Evolutionary conservation across 148 eudicot species (phyloP), one percentile per base, ranked within the genome.

Genomic region (Fagopyrum esculentum): DNA sequence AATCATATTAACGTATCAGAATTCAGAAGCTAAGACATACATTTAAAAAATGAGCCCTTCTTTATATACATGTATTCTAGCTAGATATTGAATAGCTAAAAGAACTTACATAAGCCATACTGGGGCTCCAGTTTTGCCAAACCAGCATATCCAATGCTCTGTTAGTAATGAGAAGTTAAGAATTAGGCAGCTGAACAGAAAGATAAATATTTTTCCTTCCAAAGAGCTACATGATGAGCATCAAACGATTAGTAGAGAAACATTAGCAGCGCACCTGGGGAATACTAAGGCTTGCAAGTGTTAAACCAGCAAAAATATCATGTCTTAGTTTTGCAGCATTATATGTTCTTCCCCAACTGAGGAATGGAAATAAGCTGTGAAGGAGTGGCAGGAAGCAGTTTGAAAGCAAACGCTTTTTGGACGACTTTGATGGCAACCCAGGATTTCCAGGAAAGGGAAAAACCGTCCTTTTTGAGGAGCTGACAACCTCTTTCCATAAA

Each of bases 111-210:
- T 66, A 87, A 69, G 47, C 90, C 87, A 77, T 84, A 87, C 61
- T 87, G 90, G 54, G 90, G 90, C 51, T 83, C 90, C 54, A 87
- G 81, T 59, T 87, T 87, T 13, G 90, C 90, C 61, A 87, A 78
- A 80, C 78, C 83, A 22, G 90, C 90, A 78, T 87, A 87, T 15
- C 90, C 90, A 72, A 87, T 87, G 79, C 90, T 83, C 89, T 86
- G 87, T 74, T 77, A 81, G 22, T 2, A 66, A 43, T 35, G 4
- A 43, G 19, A 40, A 9, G 71, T 15, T 1, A 66, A 4, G 69
- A 35, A 45, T 30, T 35, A 63, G n/a, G 13, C n/a, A 63, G 45
- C 40, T 35, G 9, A 15, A 40, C 15, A 66, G 47, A 13, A 35
- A 13, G 47, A 66, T 9, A 35, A 35, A 35, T 35, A 35, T 35